Base-by-base conservation (phyloP, 2,329 filamentous ascomycete genomes). In the Gnomoniopsis sp. region DNA sequence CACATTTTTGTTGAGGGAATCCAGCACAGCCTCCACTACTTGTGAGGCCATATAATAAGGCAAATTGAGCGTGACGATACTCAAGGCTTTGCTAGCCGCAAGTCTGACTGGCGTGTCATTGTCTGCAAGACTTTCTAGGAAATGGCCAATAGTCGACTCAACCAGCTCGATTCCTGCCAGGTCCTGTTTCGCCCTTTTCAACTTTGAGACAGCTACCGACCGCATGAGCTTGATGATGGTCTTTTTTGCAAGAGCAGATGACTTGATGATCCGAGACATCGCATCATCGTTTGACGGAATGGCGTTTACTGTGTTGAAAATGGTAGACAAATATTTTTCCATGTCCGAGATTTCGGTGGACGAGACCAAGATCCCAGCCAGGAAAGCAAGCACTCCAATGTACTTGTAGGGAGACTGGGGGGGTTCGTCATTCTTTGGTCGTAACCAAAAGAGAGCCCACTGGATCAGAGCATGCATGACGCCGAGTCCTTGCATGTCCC, bases 41-140 rank as follows among this genome's bases (percentile, higher is more conserved):
- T 98, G 89, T 1, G 84, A 82, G 1, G 90, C 91, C 88, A 97
- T 92, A 22, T 88, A 88, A 0, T 84, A 74, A 48, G 92, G 86
- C 8, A 99, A 75, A 64, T 89, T 93, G 53, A 96, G 77, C 0
- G 93, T 88, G 64, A 98, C 86, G 55, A 96, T 83, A 72, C 92
- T 96, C 48, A 98, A 82, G 3, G 92, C 90, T 74, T 99, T 99
- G 71, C 92, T 96, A 21, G 93, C 91, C 34, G 93, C 89, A 66
- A 96, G 85, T 41, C 95, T 83, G 14, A 99, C 93, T 0, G 92
- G 91, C 0, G 93, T 97, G 67, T 98, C 93, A 61, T 90, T 90
- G 71, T 99, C 95, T 2, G 86, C 86, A 1, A 98, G 77, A 14
- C 83, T 82, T 60, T 91, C 88, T 2, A 99, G 80, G 3, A 97